phyloP scores from a whole-genome alignment of 768 basidiomycete genomes.

The Candolleomyces efflorescens region DNA sequence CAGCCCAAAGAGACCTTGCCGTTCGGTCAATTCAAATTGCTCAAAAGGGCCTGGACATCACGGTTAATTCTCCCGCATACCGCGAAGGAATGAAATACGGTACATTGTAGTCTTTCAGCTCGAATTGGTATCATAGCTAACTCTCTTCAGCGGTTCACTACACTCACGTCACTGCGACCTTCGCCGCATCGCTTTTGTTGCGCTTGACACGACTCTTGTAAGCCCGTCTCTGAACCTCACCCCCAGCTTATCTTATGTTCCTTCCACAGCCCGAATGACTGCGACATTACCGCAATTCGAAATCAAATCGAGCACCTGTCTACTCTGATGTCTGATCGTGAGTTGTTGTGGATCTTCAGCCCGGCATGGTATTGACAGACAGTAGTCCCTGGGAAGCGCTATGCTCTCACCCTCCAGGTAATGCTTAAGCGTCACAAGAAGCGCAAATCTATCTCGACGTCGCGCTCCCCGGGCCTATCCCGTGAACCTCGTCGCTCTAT shows the following conservation, averaged over 20 bases:
- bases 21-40: conserved; percentile 82
- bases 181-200: conserved; percentile 86
- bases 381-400: conserved; percentile 87
- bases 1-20: conserved; percentile 73
- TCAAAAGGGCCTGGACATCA: conserved; percentile 76
- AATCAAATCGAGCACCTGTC: conserved; percentile 76
- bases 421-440: conserved; percentile 81
- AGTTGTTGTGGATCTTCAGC: conserved; percentile 18
- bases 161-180: conserved; percentile 91
- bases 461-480: conserved; percentile 57
- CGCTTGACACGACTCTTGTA: conserved; percentile 86
- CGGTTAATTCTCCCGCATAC: conserved; percentile 78
- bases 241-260: neutral
- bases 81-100: conserved; percentile 92
- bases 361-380: neutral
- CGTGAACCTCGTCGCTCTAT: conserved; percentile 52
- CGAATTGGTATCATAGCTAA: conserved; percentile 4
- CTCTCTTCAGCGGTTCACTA: conserved; percentile 69
- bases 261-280: conserved; percentile 78
- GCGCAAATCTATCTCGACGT: conserved; percentile 48
- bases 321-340: conserved; percentile 74
- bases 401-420: conserved; percentile 83
- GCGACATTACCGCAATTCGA: conserved; percentile 70
- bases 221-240: conserved; percentile 21
- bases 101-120: conserved; percentile 19